Base-by-base conservation (phyloP, 179 eudicot species). In the Beta corolliflora region DNA sequence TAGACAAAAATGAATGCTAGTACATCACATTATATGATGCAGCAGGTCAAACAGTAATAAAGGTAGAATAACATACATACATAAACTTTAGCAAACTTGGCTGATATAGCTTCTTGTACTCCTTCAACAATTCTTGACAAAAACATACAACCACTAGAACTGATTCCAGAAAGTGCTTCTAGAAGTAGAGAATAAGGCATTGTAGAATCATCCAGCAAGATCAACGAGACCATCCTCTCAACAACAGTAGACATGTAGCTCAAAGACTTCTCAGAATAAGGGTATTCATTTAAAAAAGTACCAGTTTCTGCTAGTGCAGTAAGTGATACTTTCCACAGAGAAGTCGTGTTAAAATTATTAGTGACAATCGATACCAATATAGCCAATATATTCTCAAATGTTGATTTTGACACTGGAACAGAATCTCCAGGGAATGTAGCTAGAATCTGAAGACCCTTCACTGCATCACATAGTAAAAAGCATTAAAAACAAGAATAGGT, bases 341-440 rank as follows among this genome's bases (percentile, higher is more conserved):
- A 79, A 56, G 79, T 77, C 72, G 86, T 78, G 48, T 79, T 68
- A 76, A 83, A 84, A 81, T 84, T 81, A 76, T 79, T 79, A 46
- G 81, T 82, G 84, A 94, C 65, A 66, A 86, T 71, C 63, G 91
- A 87, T 36, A 87, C 84, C 84, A 94, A 81, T 73, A 86, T 84
- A 79, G 16, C 70, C 91, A 95, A 82, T 72, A 94, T 89, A 79
- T 81, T 76, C 77, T 91, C 96, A 88, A 85, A 95, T 73, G 87
- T 69, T 67, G 89, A 83, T 67, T 84, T 91, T 64, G 97, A 84
- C 67, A 90, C 85, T 36, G 90, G 88, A 21, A 76, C 80, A 84
- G 84, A 88, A 80, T 82, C 85, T 72, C 91, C 97, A 75, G 99
- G 99, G 87, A 95, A 91, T 53, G 95, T 89, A 79, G 96, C 99